Evolutionary conservation across 2,329 filamentous ascomycete genomes (phyloP), one percentile per base, ranked within the genome.

Genomic region (Immersiporthe knoxdaviesiana): DNA sequence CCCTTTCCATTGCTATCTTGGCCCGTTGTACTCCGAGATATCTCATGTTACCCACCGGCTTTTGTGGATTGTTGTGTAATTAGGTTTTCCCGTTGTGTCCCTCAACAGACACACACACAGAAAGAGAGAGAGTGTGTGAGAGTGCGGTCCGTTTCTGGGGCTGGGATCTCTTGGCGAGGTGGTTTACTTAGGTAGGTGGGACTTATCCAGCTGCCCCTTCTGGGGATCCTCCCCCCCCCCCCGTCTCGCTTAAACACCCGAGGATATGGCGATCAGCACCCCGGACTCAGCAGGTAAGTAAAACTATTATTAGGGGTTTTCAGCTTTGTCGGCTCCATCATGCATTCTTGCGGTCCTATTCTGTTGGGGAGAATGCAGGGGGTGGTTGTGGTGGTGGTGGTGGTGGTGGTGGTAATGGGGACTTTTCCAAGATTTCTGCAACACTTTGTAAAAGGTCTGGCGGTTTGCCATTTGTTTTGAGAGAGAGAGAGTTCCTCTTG

Each of bases 271-370:
- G 58, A 61, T 35, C 35, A 41, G 58, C 58, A 61, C 58, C 35
- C 58, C 58, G 24, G 58, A 41, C 58, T 61, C 8, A 61, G 58
- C 27, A 61, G 58, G 58, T 61, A 14, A 27, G 6, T 39, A 4
- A 18, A n/a, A n/a, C n/a, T n/a, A 18, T 54, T 12, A 4, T 24
- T 14, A 50, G 16, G 16, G 14, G 16, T 1, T 54, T 27, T 35
- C 11, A 8, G n/a, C 27, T n/a, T n/a, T 18, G 56, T 56, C 52
- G 27, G 52, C 52, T 27, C 27, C n/a, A n/a, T n/a, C n/a, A n/a
- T n/a, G n/a, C 52, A 4, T 21, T 44, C 16, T 44, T 18, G 41
- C n/a, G 16, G 41, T 16, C 4, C 7, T 44, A 7, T 44, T 44
- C 21, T 44, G 41, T 44, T 44, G 41, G 16, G 41, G n/a, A n/a